Evolutionary conservation across 176 grass and related monocot genomes (phyloP).

Genomic region (Carex scoparia): DNA sequence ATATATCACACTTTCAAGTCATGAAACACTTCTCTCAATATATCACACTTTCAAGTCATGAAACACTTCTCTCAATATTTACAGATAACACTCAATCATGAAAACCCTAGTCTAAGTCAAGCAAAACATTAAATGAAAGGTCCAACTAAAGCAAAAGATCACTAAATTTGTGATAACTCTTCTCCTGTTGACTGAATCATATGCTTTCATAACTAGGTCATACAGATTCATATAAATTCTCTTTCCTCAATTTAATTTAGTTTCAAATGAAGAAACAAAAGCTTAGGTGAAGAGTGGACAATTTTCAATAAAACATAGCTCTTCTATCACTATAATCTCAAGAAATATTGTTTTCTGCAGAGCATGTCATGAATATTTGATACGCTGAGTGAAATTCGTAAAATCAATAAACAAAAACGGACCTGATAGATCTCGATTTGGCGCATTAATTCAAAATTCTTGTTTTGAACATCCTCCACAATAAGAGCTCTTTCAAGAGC

Average conservation of each 20-base stretch:
- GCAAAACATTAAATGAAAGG: background rate
- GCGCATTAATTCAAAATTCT: slow-evolving; percentile 70
- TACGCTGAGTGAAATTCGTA: background rate
- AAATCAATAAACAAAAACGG: background rate
- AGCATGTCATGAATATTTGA: background rate
- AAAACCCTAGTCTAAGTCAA: background rate
- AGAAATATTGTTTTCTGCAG: background rate
- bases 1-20: background rate
- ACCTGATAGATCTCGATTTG: slow-evolving; percentile 92
- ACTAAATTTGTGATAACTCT: background rate
- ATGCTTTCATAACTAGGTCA: background rate
- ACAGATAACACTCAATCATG: background rate
- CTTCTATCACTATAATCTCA: background rate
- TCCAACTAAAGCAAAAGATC: background rate
- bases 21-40: background rate
- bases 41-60: background rate
- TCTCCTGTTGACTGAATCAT: background rate
- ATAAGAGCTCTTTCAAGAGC: slow-evolving; percentile 82
- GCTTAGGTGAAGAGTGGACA: background rate
- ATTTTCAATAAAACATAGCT: background rate
- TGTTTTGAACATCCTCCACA: slow-evolving; percentile 79
- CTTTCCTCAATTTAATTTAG: background rate
- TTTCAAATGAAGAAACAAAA: background rate
- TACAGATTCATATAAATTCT: background rate
- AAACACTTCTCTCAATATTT: background rate